Base-by-base conservation (phyloP, 495 filamentous ascomycete genomes). In the Acidiella bohemica region DNA sequence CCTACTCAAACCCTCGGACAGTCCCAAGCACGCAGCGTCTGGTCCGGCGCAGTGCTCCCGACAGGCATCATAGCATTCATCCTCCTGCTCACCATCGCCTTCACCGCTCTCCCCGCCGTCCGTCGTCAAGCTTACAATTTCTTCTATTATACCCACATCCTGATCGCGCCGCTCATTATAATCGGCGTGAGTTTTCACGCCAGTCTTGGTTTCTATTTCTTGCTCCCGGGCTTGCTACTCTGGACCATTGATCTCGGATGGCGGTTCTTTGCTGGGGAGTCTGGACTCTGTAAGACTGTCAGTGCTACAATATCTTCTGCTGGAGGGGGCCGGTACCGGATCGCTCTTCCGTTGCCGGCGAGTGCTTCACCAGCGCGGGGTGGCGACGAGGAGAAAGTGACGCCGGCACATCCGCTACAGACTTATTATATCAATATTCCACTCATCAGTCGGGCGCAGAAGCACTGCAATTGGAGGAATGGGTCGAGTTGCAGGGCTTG, bases 391-490 rank as follows among this genome's bases (percentile, higher is more conserved):
- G 25, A 27, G n/a, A 27, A 27, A n/a, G 7, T 27, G n/a, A 7
- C 25, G n/a, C 7, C 25, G 7, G 25, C n/a, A 27, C 34, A 36
- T 10, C 34, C 34, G 9, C 14, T 19, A 14, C 34, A 36, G 19
- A 36, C 19, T 10, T 36, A 36, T 19, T 36, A 36, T 22, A 12
- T 36, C 34, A 36, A 36, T 14, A 36, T 36, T 22, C 34, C 34
- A 22, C 18, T 4, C 34, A 36, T 36, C 13, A 36, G 34, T 19
- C 18, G 22, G 34, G 5, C 22, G 14, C 5, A 36, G 19, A 36
- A 36, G 14, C 34, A 27, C n/a, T 27, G 7, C 7, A 27, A 7
- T n/a, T 27, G n/a, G 25, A 27, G n/a, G 25, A 27, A 27, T 27
- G 25, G 25, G n/a, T n/a, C 25, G 25, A 27, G 25, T n/a, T 27